A percentile compares a stretch with the other conserved stretches of the same genome.
Conservation (phyloP, 306 rosid genomes). For the Prunus dulcis region DNA sequence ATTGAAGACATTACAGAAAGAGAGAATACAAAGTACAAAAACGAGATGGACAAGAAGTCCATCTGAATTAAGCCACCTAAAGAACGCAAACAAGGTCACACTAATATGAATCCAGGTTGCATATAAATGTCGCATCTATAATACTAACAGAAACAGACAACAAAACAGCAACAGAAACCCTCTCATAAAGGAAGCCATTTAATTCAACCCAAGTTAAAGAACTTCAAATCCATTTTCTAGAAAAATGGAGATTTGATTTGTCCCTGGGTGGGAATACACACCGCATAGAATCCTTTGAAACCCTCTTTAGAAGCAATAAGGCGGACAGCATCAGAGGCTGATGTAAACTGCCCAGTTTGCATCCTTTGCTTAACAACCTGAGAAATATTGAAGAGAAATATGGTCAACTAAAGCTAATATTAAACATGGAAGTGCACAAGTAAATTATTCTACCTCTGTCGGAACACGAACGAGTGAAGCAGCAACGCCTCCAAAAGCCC, state of each 20-base stretch:
- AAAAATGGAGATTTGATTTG: not conserved
- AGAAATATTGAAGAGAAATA: conserved; percentile 19
- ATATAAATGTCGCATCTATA: not conserved
- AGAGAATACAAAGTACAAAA: not conserved
- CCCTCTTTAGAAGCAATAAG: conserved; percentile 77
- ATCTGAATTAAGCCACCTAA: not conserved
- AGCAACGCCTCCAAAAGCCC: conserved; percentile 88
- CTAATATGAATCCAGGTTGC: not conserved
- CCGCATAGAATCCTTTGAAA: conserved; percentile 84
- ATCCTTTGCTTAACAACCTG: conserved; percentile 98
- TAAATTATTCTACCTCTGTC: conserved; percentile 65
- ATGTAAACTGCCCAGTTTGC: conserved; percentile 91
- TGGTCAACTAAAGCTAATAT: conserved; percentile 14
- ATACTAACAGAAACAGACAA: not conserved
- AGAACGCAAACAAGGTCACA: not conserved
- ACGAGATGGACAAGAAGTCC: not conserved
- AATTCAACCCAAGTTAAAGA: not conserved
- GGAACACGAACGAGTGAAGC: conserved; percentile 98
- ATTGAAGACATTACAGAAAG: not conserved
- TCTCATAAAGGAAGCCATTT: not conserved
- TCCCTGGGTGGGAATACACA: conserved; percentile 24
- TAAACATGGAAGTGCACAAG: conserved; percentile 20
- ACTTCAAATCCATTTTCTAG: not conserved
- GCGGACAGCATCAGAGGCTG: conserved; percentile 82
- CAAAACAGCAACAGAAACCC: not conserved